These are phyloP conservation scores for Fusarium transvaalense DNA, from an alignment of 2,329 filamentous ascomycete genomes.

Conservation along the genomic window DNA sequence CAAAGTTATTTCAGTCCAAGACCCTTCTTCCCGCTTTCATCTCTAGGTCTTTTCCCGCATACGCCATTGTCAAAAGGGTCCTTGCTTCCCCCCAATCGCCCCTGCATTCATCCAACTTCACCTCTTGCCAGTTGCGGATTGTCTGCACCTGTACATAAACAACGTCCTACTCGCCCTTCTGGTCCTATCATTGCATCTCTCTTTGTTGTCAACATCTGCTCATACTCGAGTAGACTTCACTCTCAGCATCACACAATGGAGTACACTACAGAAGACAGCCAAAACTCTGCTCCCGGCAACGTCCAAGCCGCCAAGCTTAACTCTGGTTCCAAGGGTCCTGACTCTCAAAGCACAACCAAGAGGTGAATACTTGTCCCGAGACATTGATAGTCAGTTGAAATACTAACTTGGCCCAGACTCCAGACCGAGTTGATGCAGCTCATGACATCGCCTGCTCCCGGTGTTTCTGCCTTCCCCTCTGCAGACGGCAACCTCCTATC, in stretches of 20 bases:
- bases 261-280: constrained; percentile 66
- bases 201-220: constrained; percentile 22
- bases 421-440: constrained; percentile 98
- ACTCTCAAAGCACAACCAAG: constrained; percentile 82
- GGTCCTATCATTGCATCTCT: constrained; percentile 9
- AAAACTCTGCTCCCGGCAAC: constrained; percentile 75
- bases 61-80: constrained; percentile 19
- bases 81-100: constrained; percentile 20
- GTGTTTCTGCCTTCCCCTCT: constrained; percentile 94
- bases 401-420: constrained; percentile 68
- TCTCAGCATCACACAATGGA: constrained; percentile 52
- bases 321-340: constrained; percentile 67
- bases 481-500: constrained; percentile 89
- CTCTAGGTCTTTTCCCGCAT: constrained; percentile 6
- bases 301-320: constrained; percentile 72
- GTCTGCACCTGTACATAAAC: constrained; percentile 33
- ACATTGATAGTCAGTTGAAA: neutral
- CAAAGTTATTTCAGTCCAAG: constrained; percentile 6
- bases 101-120: constrained; percentile 33
- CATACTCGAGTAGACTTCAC: constrained; percentile 7
- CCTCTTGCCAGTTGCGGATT: constrained; percentile 44
- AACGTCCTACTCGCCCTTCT: constrained; percentile 15
- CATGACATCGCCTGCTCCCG: constrained; percentile 94
- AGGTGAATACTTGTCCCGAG: constrained; percentile 63
- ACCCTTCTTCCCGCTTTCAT: constrained; percentile 13